Evolutionary conservation across 2,329 filamentous ascomycete species (phyloP).

Genomic region (Verticillium longisporum): DNA sequence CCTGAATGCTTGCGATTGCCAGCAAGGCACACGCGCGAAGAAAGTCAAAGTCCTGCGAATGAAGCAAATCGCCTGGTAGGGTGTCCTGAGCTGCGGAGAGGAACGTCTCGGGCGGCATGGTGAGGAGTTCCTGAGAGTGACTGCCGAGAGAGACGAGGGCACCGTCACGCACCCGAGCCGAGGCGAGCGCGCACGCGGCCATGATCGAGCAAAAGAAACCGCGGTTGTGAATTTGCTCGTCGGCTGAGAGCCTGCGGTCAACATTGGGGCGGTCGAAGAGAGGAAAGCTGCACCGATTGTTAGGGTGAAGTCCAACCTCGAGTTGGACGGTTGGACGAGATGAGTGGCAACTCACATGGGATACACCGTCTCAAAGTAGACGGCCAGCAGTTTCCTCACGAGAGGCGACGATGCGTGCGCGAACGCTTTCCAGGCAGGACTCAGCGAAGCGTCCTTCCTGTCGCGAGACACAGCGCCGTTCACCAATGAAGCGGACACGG

Average conservation of each 20-base stretch:
- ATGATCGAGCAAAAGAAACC: slow-evolving; percentile 40
- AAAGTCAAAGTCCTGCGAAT: slow-evolving; percentile 23
- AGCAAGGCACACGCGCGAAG: slow-evolving; percentile 40
- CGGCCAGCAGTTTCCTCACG: slow-evolving; percentile 35
- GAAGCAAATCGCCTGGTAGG: slow-evolving; percentile 25
- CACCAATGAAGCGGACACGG: not conserved
- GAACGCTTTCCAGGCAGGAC: slow-evolving; percentile 16
- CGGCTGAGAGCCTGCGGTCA: slow-evolving; percentile 26
- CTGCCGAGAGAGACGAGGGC: slow-evolving; percentile 20
- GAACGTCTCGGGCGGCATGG: slow-evolving; percentile 31
- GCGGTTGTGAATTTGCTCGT: slow-evolving; percentile 32
- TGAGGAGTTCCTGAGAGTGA: slow-evolving; percentile 19
- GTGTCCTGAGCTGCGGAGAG: slow-evolving; percentile 33
- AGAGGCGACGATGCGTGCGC: slow-evolving; percentile 1
- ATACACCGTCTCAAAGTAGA: slow-evolving; percentile 48
- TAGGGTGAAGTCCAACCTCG: not conserved
- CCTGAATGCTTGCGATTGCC: slow-evolving; percentile 41
- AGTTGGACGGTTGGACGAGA: not conserved
- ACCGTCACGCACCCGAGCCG: slow-evolving; percentile 38
- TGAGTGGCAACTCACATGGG: slow-evolving; percentile 26
- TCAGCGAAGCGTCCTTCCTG: not conserved
- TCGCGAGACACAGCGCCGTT: not conserved
- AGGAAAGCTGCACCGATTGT: slow-evolving; percentile 22
- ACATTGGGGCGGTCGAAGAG: slow-evolving; percentile 41
- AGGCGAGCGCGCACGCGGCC: slow-evolving; percentile 41